phyloP scores from a whole-genome alignment of 768 basidiomycete genomes.

The Suillus fuscotomentosus region DNA sequence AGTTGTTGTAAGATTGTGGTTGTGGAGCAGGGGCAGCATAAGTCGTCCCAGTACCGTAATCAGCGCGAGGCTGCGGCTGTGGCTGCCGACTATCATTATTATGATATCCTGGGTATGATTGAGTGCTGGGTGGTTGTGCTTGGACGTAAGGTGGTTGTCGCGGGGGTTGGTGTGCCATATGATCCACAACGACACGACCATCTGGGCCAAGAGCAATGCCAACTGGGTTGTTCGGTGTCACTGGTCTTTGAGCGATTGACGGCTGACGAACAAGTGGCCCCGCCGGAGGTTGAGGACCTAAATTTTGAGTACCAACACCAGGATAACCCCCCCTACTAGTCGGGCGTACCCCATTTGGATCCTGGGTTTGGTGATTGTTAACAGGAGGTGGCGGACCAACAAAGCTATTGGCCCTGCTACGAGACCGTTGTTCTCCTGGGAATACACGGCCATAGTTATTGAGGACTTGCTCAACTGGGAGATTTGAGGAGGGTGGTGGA shows the following conservation, averaged over 20 bases:
- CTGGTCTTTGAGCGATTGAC: conserved; percentile 41
- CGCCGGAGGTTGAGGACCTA: conserved; percentile 57
- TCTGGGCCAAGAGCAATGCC: conserved; percentile 81
- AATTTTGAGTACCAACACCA: conserved; percentile 77
- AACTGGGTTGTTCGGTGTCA: conserved; percentile 75
- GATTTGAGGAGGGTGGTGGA: conserved; percentile 40
- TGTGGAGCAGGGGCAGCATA: conserved; percentile 11
- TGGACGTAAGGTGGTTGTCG: conserved; percentile 15
- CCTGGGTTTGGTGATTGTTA: conserved; percentile 29
- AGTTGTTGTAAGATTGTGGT: conserved; percentile 12
- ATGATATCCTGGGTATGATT: conserved; percentile 19
- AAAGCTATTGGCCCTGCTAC: conserved; percentile 54
- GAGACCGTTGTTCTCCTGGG: conserved; percentile 76
- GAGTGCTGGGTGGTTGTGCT: conserved; percentile 8
- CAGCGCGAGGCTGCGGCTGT: conserved; percentile 34
- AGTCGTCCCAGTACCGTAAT: conserved; percentile 16
- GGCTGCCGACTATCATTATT: conserved; percentile 31
- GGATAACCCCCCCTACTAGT: conserved; percentile 66
- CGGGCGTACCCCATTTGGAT: conserved; percentile 48
- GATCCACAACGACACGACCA: conserved; percentile 80
- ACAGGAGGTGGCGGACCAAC: conserved; percentile 31
- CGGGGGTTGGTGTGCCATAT: conserved; percentile 55
- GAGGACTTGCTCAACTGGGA: conserved; percentile 73
- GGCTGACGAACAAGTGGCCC: conserved; percentile 12
- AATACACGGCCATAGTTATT: conserved; percentile 79